Evolutionary conservation across 495 filamentous ascomycete species (phyloP).

Genomic region (Podospora pseudoanserina): DNA sequence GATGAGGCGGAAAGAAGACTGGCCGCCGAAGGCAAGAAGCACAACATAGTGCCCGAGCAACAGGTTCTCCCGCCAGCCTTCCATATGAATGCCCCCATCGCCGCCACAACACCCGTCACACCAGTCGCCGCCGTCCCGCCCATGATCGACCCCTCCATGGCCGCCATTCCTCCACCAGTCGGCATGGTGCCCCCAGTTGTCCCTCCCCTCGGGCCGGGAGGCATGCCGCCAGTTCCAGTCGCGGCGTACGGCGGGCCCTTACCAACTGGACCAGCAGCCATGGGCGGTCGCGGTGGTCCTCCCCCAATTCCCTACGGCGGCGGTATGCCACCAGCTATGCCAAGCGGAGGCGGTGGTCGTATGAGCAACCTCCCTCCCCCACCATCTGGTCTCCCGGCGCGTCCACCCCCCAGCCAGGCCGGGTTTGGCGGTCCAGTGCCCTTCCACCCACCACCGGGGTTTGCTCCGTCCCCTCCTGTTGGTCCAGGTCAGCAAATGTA

Average conservation of each 20-base stretch:
- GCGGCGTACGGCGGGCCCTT: not conserved
- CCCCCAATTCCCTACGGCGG: slow-evolving; percentile 29
- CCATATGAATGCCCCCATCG: slow-evolving; percentile 40
- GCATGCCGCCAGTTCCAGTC: slow-evolving; percentile 26
- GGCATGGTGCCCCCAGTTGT: not conserved
- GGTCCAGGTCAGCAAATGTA: slow-evolving; percentile 22
- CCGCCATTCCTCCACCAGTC: slow-evolving; percentile 34
- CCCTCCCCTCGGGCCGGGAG: slow-evolving; percentile 27
- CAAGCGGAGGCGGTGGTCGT: slow-evolving; percentile 24
- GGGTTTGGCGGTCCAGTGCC: slow-evolving; percentile 71
- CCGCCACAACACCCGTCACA: slow-evolving; percentile 11
- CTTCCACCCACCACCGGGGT: slow-evolving; percentile 46
- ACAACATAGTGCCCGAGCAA: slow-evolving; percentile 76
- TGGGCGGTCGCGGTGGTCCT: slow-evolving; percentile 31
- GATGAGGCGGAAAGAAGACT: slow-evolving; percentile 92
- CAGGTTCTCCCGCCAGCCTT: slow-evolving; percentile 57
- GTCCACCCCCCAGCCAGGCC: slow-evolving; percentile 73
- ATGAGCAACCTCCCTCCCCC: slow-evolving; percentile 50
- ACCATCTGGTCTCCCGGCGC: slow-evolving; percentile 71
- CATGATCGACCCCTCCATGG: slow-evolving; percentile 28
- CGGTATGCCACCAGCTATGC: slow-evolving; percentile 20
- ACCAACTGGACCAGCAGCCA: slow-evolving; percentile 42
- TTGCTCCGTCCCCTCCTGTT: slow-evolving; percentile 22
- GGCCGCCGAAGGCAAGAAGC: slow-evolving; percentile 86
- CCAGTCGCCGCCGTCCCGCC: slow-evolving; percentile 13